Base-by-base conservation (phyloP, 805 yeast species). In the Cyberlindnera maritima region DNA sequence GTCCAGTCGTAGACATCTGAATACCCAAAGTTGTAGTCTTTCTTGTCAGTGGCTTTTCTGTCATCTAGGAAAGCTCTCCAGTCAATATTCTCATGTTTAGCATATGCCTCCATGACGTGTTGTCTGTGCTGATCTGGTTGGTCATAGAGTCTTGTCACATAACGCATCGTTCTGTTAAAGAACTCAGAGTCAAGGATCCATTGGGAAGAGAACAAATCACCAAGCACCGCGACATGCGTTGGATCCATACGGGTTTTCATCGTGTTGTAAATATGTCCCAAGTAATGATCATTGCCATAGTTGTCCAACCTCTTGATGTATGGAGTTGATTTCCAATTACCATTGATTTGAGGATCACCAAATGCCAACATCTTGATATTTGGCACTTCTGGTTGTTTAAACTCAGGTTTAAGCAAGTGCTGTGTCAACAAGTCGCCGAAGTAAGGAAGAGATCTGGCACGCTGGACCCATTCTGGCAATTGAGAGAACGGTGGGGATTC, bases 301-400 rank as follows among this genome's bases (percentile, higher is more conserved):
- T 87, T 85, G 61, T 94, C 99, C 21, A 94, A 68, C 43, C 88
- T 67, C 49, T 87, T 85, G 48, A 88, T 71, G 59, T 83, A 81
- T 13, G 83, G 79, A 1, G 96, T 85, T 21, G 72, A 69, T 8
- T 76, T 78, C 85, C 88, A 82, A 56, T 83, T 79, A 2, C 99
- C 99, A 52, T 92, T 87, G 64, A 94, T 91, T 69, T 94, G 99
- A 0, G 99, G 99, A 61, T 94, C 99, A 7, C 98, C 99, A 64
- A 90, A 83, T 6, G 96, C 85, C 53, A 91, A 64, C 66, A 94
- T 66, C 52, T 79, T 80, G 43, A 91, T 76, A 55, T 77, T 81
- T 11, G 55, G 53, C 4, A 54, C 47, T 2, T 21, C 39, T 23
- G 55, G 52, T 13, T 43, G 28, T 17, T 39, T 48, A 34, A 49